Evolutionary conservation across 2,329 filamentous ascomycete species (phyloP).

Genomic region (Cladobotryum mycophilum): DNA sequence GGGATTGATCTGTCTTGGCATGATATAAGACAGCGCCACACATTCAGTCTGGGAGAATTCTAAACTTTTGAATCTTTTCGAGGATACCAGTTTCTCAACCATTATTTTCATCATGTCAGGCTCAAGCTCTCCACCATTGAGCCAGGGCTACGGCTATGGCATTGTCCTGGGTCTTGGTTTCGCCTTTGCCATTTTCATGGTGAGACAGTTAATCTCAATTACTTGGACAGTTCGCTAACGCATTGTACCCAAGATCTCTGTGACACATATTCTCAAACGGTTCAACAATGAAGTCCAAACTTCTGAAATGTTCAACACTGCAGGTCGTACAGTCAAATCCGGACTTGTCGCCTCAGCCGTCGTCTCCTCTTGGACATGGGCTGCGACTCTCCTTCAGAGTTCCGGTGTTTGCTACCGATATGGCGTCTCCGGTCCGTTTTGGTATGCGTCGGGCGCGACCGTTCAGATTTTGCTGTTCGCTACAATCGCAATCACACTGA

Average conservation of each 20-base stretch:
- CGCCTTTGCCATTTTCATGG: slow-evolving; percentile 67
- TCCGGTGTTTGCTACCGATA: slow-evolving; percentile 79
- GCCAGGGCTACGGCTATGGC: slow-evolving; percentile 68
- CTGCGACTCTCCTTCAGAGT: slow-evolving; percentile 72
- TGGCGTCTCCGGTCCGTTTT: slow-evolving; percentile 55
- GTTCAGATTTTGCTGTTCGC: slow-evolving; percentile 88
- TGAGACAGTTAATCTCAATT: slow-evolving; percentile 13
- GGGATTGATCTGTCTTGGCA: too few species aligned
- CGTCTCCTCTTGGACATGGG: slow-evolving; percentile 93
- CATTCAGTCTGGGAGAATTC: too few species aligned
- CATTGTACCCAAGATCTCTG: slow-evolving; percentile 42
- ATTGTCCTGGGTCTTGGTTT: slow-evolving; percentile 70
- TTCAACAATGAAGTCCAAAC: slow-evolving; percentile 68
- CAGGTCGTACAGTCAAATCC: slow-evolving; percentile 81
- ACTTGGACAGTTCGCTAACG: neutral
- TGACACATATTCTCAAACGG: slow-evolving; percentile 63
- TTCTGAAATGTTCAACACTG: slow-evolving; percentile 87
- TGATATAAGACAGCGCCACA: too few species aligned
- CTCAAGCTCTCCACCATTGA: slow-evolving; percentile 30
- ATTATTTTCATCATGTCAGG: slow-evolving; percentile 3
- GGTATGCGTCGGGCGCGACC: slow-evolving; percentile 65
- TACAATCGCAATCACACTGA: slow-evolving; percentile 83
- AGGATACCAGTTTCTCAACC: too few species aligned
- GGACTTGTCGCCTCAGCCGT: slow-evolving; percentile 83
- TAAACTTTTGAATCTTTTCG: too few species aligned